Base-by-base conservation (phyloP, 78 protist genomes). In the Pirum gemmata region DNA sequence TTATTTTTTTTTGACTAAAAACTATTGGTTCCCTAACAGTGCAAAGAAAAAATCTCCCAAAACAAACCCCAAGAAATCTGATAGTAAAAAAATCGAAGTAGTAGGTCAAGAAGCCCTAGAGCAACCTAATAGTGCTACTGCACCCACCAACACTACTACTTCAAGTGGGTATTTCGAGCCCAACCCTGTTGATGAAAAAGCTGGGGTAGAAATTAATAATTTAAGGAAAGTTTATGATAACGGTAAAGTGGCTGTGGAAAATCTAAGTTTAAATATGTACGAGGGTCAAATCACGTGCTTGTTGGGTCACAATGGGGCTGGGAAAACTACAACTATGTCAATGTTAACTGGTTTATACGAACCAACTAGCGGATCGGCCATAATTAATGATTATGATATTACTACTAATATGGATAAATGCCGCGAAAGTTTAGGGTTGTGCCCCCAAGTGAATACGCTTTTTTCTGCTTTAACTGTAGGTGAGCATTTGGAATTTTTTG, bases 271-370 rank as follows among this genome's bases (percentile, higher is more conserved):
- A 40, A 38, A 82, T 35, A 26, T 83, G 41, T 89, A 83, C 1
- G 89, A 89, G 38, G 83, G 84, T 2, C 91, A 83, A 41, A 75
- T 83, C 40, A 89, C 83, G 21, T 1, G 80, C 51, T 74, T 89
- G 37, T 83, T 83, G 13, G 96, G 97, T 18, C 92, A 94, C 34
- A 96, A 96, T 87, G 98, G 98, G 33, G 97, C 98, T 0, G 98
- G 98, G 40, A 96, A 96, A 83, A 92, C 96, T 0, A 95, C 96
- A 0, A 91, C 96, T 31, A 39, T 96, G 1, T 25, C 67, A 18
- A 90, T 97, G 91, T 86, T 97, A 31, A 83, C 93, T 0, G 97
- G 97, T 31, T 89, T 91, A 82, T 37, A 61, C 73, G 38, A 79
- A 37, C 95, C 98, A 0, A 80, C 96, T 0, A 2, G 79, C 1